Percentiles rank a stretch among this genome's conserved stretches.
phyloP scores from a whole-genome alignment of 495 filamentous ascomycete genomes.

The Lophium mytilinum region DNA sequence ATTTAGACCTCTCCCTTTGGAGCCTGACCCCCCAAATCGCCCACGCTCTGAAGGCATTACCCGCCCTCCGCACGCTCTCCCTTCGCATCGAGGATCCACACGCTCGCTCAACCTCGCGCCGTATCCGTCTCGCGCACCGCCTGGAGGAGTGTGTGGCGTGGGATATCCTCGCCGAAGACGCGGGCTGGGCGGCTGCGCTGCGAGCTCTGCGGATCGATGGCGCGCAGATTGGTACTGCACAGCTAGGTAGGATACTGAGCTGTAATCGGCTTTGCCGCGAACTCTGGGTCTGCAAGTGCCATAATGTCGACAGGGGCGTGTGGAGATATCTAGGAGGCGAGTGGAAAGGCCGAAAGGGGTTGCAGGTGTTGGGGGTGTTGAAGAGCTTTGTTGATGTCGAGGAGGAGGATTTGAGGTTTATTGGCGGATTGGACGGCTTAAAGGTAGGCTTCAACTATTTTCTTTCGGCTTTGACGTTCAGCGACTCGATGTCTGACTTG shows the following conservation, averaged over 20 bases:
- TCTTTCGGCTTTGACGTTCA: neutral
- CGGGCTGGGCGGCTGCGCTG: slow-evolving; percentile 10
- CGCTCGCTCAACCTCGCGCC: slow-evolving; percentile 1
- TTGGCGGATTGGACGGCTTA: slow-evolving; percentile 12
- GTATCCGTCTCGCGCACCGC: neutral
- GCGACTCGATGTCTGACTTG: too few relatives aligned
- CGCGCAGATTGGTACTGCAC: slow-evolving; percentile 1
- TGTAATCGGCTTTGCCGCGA: slow-evolving; percentile 9
- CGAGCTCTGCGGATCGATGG: slow-evolving; percentile 16
- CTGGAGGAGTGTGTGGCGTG: slow-evolving; percentile 12
- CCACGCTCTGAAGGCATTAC: slow-evolving; percentile 13
- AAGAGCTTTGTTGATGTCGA: slow-evolving; percentile 12
- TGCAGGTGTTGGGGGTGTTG: slow-evolving; percentile 17
- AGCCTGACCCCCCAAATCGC: slow-evolving; percentile 13
- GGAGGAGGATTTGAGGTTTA: slow-evolving; percentile 15
- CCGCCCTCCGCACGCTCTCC: slow-evolving; percentile 15
- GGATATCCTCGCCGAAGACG: slow-evolving; percentile 10
- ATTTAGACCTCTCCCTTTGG: slow-evolving; percentile 23
- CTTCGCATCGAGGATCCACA: slow-evolving; percentile 25
- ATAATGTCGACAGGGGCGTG: slow-evolving; percentile 8
- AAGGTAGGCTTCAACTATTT: slow-evolving; percentile 14
- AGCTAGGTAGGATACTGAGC: slow-evolving; percentile 6
- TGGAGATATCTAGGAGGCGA: slow-evolving; percentile 21
- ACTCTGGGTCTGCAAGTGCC: slow-evolving; percentile 25
- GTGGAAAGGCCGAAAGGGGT: slow-evolving; percentile 6